phyloP scores from a whole-genome alignment of 176 grass and related monocot genomes.

The Echinochloa phyllopogon region DNA sequence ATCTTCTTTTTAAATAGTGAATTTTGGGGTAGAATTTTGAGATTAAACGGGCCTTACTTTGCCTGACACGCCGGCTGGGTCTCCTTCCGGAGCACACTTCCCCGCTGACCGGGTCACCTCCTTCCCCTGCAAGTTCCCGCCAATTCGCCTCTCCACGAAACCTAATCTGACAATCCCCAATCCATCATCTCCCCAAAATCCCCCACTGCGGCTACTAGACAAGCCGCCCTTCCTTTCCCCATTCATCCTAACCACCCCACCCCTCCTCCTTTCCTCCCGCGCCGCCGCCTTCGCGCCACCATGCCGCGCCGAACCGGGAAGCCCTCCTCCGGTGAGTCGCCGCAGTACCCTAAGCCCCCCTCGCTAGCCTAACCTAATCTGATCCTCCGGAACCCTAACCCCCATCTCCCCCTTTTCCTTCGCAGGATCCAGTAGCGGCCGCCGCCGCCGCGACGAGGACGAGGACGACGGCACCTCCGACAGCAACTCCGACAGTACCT shows the following conservation, averaged over 20 bases:
- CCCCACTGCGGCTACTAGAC: neutral
- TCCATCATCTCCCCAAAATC: neutral
- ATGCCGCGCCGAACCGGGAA: constrained; percentile 35
- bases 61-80: neutral
- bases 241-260: neutral
- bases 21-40: no score
- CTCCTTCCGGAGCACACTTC: constrained; percentile 40
- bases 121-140: constrained; percentile 53
- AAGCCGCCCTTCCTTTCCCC: neutral
- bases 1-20: no score
- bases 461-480: constrained; percentile 37
- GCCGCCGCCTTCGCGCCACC: constrained; percentile 36
- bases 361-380: neutral
- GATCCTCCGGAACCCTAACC: neutral
- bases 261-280: neutral
- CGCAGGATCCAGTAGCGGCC: constrained; percentile 37
- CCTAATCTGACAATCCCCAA: neutral
- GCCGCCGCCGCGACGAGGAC: constrained; percentile 34
- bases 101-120: neutral
- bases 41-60: no score
- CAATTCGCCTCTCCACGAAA: constrained; percentile 35
- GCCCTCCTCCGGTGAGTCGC: constrained; percentile 18
- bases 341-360: neutral
- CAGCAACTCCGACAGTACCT: constrained; percentile 40
- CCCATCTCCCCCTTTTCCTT: neutral